A percentile compares a stretch with the other conserved stretches of the same genome.
phyloP scores from a whole-genome alignment of 1,139 yeast species.

The Blastobotrys indianensis region DNA sequence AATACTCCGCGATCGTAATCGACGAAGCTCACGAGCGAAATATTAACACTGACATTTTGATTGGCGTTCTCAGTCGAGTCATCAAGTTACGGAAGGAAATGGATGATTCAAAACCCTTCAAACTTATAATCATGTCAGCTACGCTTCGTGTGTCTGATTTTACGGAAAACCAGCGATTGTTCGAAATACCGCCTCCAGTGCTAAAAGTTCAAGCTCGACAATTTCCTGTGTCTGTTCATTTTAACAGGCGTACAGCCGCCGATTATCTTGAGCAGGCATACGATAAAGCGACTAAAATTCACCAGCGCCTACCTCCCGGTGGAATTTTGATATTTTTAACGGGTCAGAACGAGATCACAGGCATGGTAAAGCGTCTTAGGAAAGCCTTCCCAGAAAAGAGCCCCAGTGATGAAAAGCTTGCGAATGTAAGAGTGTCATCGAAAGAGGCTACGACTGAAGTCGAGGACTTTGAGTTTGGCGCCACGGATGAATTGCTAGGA shows the following conservation, averaged over 20 bases:
- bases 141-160: slow-evolving; percentile 91
- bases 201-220: slow-evolving; percentile 92
- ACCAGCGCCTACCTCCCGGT: slow-evolving; percentile 82
- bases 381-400: slow-evolving; percentile 52
- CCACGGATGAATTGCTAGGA: slow-evolving; percentile 31
- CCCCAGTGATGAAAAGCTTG: slow-evolving; percentile 28
- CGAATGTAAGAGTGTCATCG: slow-evolving; percentile 49
- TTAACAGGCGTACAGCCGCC: slow-evolving; percentile 68
- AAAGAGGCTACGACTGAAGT: slow-evolving; percentile 68
- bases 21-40: slow-evolving; percentile 99
- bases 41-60: slow-evolving; percentile 88
- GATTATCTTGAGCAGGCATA: slow-evolving; percentile 86
- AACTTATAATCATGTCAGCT: slow-evolving; percentile 78
- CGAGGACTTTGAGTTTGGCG: slow-evolving; percentile 81
- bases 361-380: slow-evolving; percentile 63
- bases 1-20: slow-evolving; percentile 79
- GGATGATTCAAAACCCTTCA: slow-evolving; percentile 33
- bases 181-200: slow-evolving; percentile 80
- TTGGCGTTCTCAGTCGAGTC: slow-evolving; percentile 92
- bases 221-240: slow-evolving; percentile 89
- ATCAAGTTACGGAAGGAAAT: slow-evolving; percentile 59
- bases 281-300: slow-evolving; percentile 81
- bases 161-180: slow-evolving; percentile 68
- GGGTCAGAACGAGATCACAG: slow-evolving; percentile 86
- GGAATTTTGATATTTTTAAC: slow-evolving; percentile 89